Percentiles rank a stretch among this genome's conserved stretches.
These are phyloP conservation scores for Diplotaxis tenuifolia DNA, from an alignment of 345 rosid species.

Conservation along the genomic window DNA sequence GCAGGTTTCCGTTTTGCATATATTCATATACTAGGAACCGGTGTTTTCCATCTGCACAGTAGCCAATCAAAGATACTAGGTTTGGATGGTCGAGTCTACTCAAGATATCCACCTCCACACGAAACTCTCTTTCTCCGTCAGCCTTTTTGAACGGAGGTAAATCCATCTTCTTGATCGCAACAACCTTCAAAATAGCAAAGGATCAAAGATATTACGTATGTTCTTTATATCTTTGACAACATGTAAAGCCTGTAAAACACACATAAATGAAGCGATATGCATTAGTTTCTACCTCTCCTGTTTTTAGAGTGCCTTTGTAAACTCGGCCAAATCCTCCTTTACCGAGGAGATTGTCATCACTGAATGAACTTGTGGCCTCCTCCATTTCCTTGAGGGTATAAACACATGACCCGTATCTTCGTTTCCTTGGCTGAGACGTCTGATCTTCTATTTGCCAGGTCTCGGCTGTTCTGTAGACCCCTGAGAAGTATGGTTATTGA, in stretches of 20 bases:
- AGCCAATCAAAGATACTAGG: conserved; percentile 87
- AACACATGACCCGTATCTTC: conserved; percentile 59
- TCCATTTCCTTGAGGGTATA: conserved; percentile 92
- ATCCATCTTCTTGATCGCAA: conserved; percentile 98
- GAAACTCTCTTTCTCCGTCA: conserved; percentile 90
- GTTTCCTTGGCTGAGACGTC: conserved; percentile 46
- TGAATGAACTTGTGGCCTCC: conserved; percentile 71
- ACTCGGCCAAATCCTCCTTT: conserved; percentile 96
- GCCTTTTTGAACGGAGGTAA: conserved; percentile 78
- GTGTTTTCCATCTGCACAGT: conserved; percentile 91
- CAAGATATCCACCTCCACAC: conserved; percentile 92
- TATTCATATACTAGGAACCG: conserved; percentile 91
- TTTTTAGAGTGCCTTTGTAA: conserved; percentile 70
- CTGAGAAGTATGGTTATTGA: conserved; percentile 42
- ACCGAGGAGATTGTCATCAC: conserved; percentile 68
- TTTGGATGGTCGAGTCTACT: conserved; percentile 94
- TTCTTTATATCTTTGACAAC: not conserved
- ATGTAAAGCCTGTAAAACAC: conserved; percentile 29
- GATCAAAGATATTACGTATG: conserved; percentile 15
- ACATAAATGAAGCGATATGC: conserved; percentile 25
- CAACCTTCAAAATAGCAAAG: conserved; percentile 54
- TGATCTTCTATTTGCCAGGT: conserved; percentile 70
- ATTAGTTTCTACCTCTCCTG: conserved; percentile 74
- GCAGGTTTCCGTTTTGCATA: conserved; percentile 94
- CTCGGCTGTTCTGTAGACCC: conserved; percentile 71